Conservation (phyloP, 768 basidiomycete species). For the Tylopilus vinaceipallidus region DNA sequence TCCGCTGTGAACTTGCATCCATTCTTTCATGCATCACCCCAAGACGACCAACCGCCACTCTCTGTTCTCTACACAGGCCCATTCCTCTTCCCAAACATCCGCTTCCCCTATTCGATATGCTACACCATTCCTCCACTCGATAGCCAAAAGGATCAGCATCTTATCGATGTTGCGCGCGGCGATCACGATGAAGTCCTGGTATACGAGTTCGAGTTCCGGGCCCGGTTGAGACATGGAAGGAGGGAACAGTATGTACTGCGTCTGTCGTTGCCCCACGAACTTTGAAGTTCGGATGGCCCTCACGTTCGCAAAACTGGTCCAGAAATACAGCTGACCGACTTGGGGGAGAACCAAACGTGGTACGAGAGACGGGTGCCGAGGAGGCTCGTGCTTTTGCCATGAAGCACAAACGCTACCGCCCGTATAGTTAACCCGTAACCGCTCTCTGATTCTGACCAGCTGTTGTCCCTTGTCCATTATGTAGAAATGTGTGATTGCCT, state of each 20-base stretch:
- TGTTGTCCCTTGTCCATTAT: not conserved
- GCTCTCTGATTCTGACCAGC: not conserved
- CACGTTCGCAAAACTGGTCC: constrained; percentile 10
- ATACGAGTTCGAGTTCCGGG: constrained; percentile 2
- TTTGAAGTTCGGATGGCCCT: not conserved
- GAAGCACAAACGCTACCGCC: not conserved
- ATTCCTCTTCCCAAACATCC: not conserved
- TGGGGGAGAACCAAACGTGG: not conserved
- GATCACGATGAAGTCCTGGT: constrained; percentile 14
- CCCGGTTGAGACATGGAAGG: not conserved
- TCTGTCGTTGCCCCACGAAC: not conserved
- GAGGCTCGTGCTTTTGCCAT: not conserved
- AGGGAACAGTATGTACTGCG: not conserved
- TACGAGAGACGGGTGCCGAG: not conserved
- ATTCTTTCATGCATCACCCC: too few species aligned
- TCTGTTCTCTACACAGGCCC: constrained; percentile 7
- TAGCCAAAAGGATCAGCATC: constrained; percentile 5
- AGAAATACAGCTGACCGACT: constrained; percentile 12
- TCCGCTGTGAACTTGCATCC: too few species aligned
- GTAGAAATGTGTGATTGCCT: constrained; percentile 2
- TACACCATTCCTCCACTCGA: constrained; percentile 20
- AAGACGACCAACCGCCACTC: constrained; percentile 18
- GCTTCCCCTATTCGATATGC: constrained; percentile 13
- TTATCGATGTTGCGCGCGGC: not conserved
- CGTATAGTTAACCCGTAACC: not conserved